Base-by-base conservation (phyloP, 2,329 filamentous ascomycete genomes). In the Fusarium keratoplasticum region DNA sequence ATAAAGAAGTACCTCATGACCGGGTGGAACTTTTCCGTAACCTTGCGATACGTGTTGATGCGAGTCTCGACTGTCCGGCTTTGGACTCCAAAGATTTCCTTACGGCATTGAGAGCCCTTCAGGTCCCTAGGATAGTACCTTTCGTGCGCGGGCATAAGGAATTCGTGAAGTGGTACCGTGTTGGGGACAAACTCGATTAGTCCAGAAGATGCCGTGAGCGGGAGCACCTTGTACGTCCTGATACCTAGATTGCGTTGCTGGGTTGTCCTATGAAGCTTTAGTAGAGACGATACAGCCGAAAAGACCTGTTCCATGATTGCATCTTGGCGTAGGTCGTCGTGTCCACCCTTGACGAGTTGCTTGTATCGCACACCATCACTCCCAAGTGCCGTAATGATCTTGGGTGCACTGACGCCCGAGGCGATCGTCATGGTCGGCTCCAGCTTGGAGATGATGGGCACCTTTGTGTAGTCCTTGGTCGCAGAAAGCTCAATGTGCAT, bases 221-320 rank as follows among this genome's bases (percentile, higher is more conserved):
- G 96, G 3, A 99, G 87, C 8, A 99, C 96, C 83, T 98, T 98
- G 88, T 99, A 99, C 0, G 96, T 98, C 67, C 97, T 89, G 79
- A 99, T 97, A 10, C 93, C 94, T 13, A 99, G 87, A 73, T 94
- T 94, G 7, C 96, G 92, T 80, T 98, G 95, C 42, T 95, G 93
- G 3, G 96, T 98, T 14, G 92, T 89, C 64, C 94, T 92, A 81
- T 98, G 95, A 58, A 94, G 92, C 80, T 94, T 94, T 29, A 99
- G 87, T 25, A 99, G 89, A 61, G 94, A 94, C 67, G 95, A 98
- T 25, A 98, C 96, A 83, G 97, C 95, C 67, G 95, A 94, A 81
- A 99, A 99, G 1, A 99, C 96, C 83, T 99, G 96, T 83, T 99
- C 97, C 97, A 99, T 99, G 86, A 91, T 99, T 52, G 96, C 95